Conservation (phyloP, 2,329 filamentous ascomycete species). For the Alternaria sp. region DNA sequence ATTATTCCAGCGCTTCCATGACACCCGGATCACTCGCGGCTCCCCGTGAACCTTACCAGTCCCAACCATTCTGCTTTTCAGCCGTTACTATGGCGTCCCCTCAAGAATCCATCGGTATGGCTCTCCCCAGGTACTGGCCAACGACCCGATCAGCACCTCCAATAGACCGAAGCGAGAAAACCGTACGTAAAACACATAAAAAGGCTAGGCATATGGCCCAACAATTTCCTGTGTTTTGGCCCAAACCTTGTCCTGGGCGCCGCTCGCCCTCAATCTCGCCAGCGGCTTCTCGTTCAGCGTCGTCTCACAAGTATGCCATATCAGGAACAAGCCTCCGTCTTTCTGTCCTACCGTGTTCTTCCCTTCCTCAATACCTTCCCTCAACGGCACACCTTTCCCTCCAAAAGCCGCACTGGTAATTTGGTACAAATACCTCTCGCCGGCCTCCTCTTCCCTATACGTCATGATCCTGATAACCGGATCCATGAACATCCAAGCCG, state of each 20-base stretch:
- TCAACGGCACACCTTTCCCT: neutral
- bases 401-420: conserved; percentile 15
- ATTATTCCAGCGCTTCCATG: neutral
- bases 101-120: neutral
- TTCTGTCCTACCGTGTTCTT: neutral
- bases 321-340: neutral
- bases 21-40: neutral
- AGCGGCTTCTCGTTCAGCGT: neutral
- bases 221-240: neutral
- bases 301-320: neutral
- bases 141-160: neutral
- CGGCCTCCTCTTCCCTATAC: conserved; percentile 8
- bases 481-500: conserved; percentile 5
- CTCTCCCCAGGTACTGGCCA: neutral
- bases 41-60: neutral
- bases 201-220: neutral
- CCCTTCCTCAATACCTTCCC: neutral
- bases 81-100: neutral
- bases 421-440: conserved; percentile 12
- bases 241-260: neutral
- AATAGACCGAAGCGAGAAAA: neutral
- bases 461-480: neutral
- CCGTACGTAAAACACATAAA: neutral
- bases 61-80: conserved; percentile 3
- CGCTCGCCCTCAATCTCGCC: neutral